Base-by-base conservation (phyloP, 2,329 filamentous ascomycete genomes). In the Nigrograna mackinnonii region DNA sequence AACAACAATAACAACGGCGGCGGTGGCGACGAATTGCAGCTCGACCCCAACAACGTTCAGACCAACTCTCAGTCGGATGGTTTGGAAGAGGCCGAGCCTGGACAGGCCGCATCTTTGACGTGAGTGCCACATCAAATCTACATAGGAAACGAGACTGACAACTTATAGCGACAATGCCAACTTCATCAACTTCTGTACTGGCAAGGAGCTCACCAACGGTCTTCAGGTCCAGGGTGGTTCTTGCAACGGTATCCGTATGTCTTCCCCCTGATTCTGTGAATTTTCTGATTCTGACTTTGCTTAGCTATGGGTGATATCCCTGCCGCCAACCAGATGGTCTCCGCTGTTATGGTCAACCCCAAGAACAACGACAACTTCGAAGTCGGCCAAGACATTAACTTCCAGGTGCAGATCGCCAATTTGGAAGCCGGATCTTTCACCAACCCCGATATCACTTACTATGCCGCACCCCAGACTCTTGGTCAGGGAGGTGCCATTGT, bases 171-270 rank as follows among this genome's bases (percentile, higher is more conserved):
- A 79, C 45, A 37, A 62, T 16, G 71, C 72, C 58, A 82, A 82
- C 67, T 82, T 82, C 62, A 82, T 82, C 72, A 82, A 82, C 68
- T 78, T 82, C 64, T 83, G 80, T 57, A 58, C 67, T 5, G 78
- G 77, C 46, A 73, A 78, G 58, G 74, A 70, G 3, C 55, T 78
- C 42, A 83, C 79, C 47, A 81, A 83, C 49, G 80, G 79, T 47
- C 64, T 68, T 5, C 79, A 82, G 50, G 62, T 71, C 47, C 62
- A 67, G 28, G 57, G 47, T 1, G 78, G 78, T 7, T 81, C 79
- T 33, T 83, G 80, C 64, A 83, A 81, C 57, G 75, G 76, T 45
- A 76, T 82, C 41, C 58, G 71, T 74, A 62, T 47, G 68, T 60
- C 18, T 22, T 39, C 51, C 37, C 51, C 21, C 4, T n/a, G 20